These are phyloP conservation scores for Datura wrightii DNA, from an alignment of 257 asterid genomes.

Conservation along the genomic window DNA sequence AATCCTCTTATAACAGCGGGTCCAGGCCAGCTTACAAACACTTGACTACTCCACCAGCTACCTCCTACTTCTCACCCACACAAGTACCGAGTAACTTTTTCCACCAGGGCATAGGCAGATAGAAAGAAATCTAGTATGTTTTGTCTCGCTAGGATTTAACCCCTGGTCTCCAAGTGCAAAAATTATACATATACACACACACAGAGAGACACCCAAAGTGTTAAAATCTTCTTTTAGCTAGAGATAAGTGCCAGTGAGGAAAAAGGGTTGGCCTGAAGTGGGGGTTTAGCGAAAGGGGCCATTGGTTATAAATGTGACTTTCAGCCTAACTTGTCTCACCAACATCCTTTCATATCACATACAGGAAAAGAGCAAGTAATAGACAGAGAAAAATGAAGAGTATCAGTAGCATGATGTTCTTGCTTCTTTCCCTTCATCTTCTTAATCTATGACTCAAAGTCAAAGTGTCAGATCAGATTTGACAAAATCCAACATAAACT, in stretches of 20 bases:
- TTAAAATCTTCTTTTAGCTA: not conserved
- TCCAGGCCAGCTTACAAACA: not conserved
- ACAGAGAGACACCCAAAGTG: not conserved
- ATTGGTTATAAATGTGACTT: not conserved
- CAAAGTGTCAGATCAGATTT: not conserved
- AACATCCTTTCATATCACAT: not conserved
- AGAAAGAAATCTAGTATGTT: not conserved
- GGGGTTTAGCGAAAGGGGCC: not conserved
- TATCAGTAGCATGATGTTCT: not conserved
- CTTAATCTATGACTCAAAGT: not conserved
- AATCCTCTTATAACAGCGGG: not conserved
- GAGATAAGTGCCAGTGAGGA: too few relatives aligned
- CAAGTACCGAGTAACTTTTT: not conserved
- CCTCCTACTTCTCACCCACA: not conserved
- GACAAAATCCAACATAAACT: slow-evolving; percentile 4
- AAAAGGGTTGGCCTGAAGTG: too few relatives aligned
- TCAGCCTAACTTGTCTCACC: not conserved
- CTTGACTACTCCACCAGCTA: not conserved
- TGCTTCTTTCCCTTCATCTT: not conserved
- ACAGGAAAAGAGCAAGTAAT: not conserved
- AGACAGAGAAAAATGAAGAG: not conserved
- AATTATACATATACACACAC: not conserved
- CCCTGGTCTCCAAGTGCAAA: slow-evolving; percentile 19
- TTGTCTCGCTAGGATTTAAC: not conserved
- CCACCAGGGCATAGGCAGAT: not conserved